Base-by-base conservation (phyloP, 805 yeast species). In the Candida ascalaphidarum region DNA sequence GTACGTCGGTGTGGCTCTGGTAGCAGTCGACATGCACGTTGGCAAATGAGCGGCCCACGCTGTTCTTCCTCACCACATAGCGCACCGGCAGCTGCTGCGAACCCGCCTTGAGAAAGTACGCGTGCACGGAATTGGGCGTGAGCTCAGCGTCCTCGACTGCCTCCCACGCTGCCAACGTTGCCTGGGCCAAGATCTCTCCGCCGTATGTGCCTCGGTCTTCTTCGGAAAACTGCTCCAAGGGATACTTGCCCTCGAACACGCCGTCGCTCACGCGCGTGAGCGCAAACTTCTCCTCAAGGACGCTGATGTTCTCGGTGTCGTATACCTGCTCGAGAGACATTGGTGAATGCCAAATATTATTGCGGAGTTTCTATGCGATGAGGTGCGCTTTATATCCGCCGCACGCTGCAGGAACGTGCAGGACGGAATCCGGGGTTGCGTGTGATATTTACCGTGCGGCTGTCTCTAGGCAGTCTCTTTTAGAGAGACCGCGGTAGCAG, bases 51-150 rank as follows among this genome's bases (percentile, higher is more conserved):
- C 46, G 31, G 6, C 56, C 55, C 22, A 45, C 42, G 13, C 42
- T 43, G 25, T 39, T 35, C 6, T 22, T 29, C 6, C 35, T 34
- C 14, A 50, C 55, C 30, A 45, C 54, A 39, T 51, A 52, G 16
- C 48, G 37, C 39, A 50, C 45, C 14, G 36, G 43, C 16, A 41
- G 26, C 9, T 37, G 39, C 18, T 26, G 24, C 28, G 29, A 32
- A 0, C 56, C 56, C 3, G 58, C 56, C 26, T 44, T 44, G 27
- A 52, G 35, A 28, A 52, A 52, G 37, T 49, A 50, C 14, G 41
- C 33, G 31, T 52, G 58, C 21, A 51, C 35, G n/a, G 50, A 44
- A 28, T 52, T 47, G 14, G 54, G 46, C 23, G 43, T 36, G 24
- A 46, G 39, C 8, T 39, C 48, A 10, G 34, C 26, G 22, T 39